phyloP scores from a whole-genome alignment of 257 asterid genomes.

The Leptodermis oblonga region DNA sequence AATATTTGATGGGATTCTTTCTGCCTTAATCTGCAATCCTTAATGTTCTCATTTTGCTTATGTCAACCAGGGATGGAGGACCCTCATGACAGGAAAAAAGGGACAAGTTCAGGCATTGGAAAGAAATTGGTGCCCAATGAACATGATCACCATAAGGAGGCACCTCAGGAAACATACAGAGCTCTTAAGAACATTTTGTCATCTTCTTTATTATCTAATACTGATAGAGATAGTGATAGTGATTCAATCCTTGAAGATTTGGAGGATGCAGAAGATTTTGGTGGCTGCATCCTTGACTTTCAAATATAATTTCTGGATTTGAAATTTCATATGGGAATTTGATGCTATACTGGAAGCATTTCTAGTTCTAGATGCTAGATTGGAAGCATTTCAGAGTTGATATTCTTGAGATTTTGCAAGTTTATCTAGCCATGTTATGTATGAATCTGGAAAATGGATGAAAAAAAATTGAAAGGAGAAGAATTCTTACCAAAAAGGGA shows the following conservation, averaged over 20 bases:
- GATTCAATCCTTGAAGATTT: slow-evolving; percentile 39
- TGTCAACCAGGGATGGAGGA: slow-evolving; percentile 27
- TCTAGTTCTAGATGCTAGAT: background rate
- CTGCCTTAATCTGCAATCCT: background rate
- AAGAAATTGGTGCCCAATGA: slow-evolving; percentile 18
- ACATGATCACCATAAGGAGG: slow-evolving; percentile 16
- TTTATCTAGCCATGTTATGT: too few species aligned
- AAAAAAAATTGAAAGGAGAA: too few species aligned
- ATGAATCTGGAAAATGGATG: background rate
- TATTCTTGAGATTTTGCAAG: background rate
- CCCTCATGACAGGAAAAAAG: slow-evolving; percentile 20
- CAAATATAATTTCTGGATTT: slow-evolving; percentile 36
- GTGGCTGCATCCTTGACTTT: slow-evolving; percentile 48
- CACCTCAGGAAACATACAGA: slow-evolving; percentile 29
- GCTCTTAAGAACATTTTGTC: slow-evolving; percentile 24
- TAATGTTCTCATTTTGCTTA: slow-evolving; percentile 4
- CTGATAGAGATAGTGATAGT: too few species aligned
- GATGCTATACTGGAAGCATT: too few species aligned
- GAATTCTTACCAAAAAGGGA: too few species aligned
- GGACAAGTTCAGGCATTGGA: slow-evolving; percentile 16
- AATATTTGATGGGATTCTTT: background rate
- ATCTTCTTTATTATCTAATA: slow-evolving; percentile 21
- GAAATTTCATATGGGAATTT: background rate
- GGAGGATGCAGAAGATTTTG: slow-evolving; percentile 54
- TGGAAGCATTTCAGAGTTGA: background rate